phyloP scores from a whole-genome alignment of 164 flowering plant species.

The Umbilicus rupestris region DNA sequence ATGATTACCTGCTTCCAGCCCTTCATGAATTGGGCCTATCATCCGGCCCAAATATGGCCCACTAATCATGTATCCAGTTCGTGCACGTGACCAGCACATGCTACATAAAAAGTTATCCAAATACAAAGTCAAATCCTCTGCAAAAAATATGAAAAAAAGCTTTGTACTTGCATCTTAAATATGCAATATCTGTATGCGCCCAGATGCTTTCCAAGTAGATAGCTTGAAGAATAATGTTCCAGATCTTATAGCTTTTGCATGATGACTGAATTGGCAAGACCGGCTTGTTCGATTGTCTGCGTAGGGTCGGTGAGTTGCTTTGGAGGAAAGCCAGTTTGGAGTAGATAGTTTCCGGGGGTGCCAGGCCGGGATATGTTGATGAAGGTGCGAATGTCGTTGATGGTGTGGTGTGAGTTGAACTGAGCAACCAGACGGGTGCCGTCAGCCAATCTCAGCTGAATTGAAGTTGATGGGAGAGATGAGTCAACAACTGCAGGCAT shows the following conservation, averaged over 20 bases:
- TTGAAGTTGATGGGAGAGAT: conserved; percentile 58
- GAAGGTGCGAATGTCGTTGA: conserved; percentile 58
- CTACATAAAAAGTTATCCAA: too few species aligned
- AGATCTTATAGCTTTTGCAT: conserved; percentile 43
- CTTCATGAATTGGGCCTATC: too few species aligned
- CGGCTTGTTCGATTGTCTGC: conserved; percentile 83
- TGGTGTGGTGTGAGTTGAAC: conserved; percentile 65
- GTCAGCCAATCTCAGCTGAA: conserved; percentile 81
- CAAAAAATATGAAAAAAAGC: too few species aligned
- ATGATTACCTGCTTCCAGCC: too few species aligned
- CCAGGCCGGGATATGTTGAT: conserved; percentile 78
- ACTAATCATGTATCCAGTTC: too few species aligned
- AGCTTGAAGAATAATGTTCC: background rate
- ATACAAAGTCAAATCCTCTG: too few species aligned
- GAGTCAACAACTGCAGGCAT: conserved; percentile 48
- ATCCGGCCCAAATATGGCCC: too few species aligned
- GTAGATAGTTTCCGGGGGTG: conserved; percentile 38
- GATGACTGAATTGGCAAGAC: conserved; percentile 80
- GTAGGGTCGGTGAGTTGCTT: conserved; percentile 55
- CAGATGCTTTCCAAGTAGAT: background rate
- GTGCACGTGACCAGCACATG: too few species aligned
- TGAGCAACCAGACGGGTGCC: conserved; percentile 77
- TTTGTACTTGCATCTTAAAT: background rate
- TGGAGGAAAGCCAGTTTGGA: conserved; percentile 92
- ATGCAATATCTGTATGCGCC: background rate